Evolutionary conservation across 2,329 filamentous ascomycete species (phyloP), one percentile per base, ranked within the genome.

Genomic region (Hypoxylon rubiginosum): DNA sequence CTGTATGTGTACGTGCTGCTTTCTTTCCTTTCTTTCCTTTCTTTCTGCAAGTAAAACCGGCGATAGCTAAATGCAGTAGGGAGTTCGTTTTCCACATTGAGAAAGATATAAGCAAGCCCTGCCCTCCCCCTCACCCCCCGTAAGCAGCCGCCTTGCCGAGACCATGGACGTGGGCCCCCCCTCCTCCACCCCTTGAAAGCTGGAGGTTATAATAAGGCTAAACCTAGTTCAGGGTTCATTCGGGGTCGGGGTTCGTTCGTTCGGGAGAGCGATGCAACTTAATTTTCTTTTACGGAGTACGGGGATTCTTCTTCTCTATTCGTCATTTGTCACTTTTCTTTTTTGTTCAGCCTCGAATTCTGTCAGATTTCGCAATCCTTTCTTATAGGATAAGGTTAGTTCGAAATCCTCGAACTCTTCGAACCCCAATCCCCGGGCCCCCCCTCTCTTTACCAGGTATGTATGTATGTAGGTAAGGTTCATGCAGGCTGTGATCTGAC

Each of bases 281-380:
- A 39, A 4, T 7, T 56, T 24, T 24, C 4, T 24, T 24, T 4
- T 56, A 63, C 55, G 59, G 58, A 62, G 55, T 52, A 62, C 51
- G 49, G 36, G 49, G 45, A 28, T 58, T 59, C 17, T 10, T 3
- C 8, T 9, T 21, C 39, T 19, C 17, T 15, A 4, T 36, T 4
- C 34, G 4, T 4, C 2, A 24, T 5, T 43, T 5, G 32, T 34
- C 32, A 34, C 13, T 6, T 43, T 43, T 43, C 6, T 17, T 41
- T 6, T 41, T 7, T 17, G 34, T 63, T 68, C 66, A 68, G 66
- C 66, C 66, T 63, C 62, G 66, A 58, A 32, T 54, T 21, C 39
- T 45, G 49, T 58, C 36, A 53, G n/a, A 46, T 56, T 62, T 57
- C 28, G 32, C 51, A 57, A 13, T 65, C 21, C 21, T 24, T 66